Evolutionary conservation across 2,329 filamentous ascomycete genomes (phyloP), one percentile per base, ranked within the genome.

Genomic region (Diaporthe destruens): DNA sequence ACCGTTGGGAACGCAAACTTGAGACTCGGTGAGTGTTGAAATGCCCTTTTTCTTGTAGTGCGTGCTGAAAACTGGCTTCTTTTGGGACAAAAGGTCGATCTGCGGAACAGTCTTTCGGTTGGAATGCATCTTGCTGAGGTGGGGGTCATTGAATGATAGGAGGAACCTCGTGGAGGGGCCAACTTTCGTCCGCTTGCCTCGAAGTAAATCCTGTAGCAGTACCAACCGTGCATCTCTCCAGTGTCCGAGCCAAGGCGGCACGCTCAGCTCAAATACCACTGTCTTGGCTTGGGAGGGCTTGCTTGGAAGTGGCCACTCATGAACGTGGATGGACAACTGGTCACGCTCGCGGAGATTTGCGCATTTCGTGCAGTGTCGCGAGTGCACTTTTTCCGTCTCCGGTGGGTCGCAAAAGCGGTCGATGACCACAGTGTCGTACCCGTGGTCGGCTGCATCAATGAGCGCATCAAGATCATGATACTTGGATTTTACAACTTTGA

Each of bases 261-360:
- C 74, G 0, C 75, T 67, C 0, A 91, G 78, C 74, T 91, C 89
- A 65, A 91, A 91, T 0, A 91, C 81, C 0, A 83, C 82, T 0
- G 86, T 81, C 71, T 87, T 85, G 0, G 82, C 81, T 14, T 81
- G 36, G 0, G 73, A 7, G 0, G 55, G 0, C 0, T 81, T 20
- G 0, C 54, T 39, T 0, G 88, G 85, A 0, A 91, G 79, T 0
- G 89, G 89, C 88, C 88, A 90, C 76, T 92, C 89, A 74, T 89
- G 82, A 11, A 88, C 77, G 0, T 54, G 0, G 9, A 92, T 90
- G 0, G 34, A 49, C 0, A 92, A 71, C 0, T 4, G 2, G 0
- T 81, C 57, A 0, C 87, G 87, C n/a, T 78, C 1, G 0, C 7
- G 5, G 3, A 75, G 55, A 0, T 80, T 73, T 0, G 2, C 1